A percentile compares a stretch with the other conserved stretches of the same genome.
Conservation (phyloP, 495 filamentous ascomycete species). For the Penicillium samsonianum region DNA sequence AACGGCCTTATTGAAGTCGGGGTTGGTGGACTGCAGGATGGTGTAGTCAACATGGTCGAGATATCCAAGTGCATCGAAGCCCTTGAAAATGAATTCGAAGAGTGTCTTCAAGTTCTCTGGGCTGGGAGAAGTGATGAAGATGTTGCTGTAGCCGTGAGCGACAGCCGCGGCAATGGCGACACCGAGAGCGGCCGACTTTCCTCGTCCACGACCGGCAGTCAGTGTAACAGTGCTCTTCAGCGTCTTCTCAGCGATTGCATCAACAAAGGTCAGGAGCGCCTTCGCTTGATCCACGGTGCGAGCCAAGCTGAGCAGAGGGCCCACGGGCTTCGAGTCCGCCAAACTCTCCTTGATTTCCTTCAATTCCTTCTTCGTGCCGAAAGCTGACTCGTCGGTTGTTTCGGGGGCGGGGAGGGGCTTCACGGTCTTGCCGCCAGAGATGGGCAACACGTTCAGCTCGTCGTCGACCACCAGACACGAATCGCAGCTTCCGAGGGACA, state of each 20-base stretch:
- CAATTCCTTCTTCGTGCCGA: constrained; percentile 71
- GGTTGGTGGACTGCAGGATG: constrained; percentile 97
- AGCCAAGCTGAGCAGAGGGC: constrained; percentile 78
- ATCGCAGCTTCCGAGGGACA: constrained; percentile 92
- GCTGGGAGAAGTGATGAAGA: constrained; percentile 98
- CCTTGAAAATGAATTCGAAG: constrained; percentile 98
- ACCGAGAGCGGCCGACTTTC: constrained; percentile 95
- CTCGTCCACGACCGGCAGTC: constrained; percentile 91
- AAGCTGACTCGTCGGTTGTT: constrained; percentile 63
- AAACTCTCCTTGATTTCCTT: constrained; percentile 85
- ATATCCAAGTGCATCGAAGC: constrained; percentile 91
- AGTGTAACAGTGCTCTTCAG: constrained; percentile 89
- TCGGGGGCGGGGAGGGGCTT: constrained; percentile 73
- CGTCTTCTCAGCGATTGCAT: constrained; percentile 95
- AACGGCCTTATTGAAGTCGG: constrained; percentile 98
- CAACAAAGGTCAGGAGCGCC: constrained; percentile 90
- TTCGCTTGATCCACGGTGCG: constrained; percentile 95
- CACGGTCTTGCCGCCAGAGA: constrained; percentile 94
- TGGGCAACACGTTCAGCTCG: constrained; percentile 95
- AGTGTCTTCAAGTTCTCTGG: constrained; percentile 98
- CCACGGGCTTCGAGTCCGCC: constrained; percentile 80
- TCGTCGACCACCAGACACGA: constrained; percentile 96
- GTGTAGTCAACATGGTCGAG: constrained; percentile 95
- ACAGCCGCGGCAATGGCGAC: constrained; percentile 92
- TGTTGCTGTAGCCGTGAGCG: constrained; percentile 96